Conservation (phyloP, 768 basidiomycete species). For the Amanita jacksonii region DNA sequence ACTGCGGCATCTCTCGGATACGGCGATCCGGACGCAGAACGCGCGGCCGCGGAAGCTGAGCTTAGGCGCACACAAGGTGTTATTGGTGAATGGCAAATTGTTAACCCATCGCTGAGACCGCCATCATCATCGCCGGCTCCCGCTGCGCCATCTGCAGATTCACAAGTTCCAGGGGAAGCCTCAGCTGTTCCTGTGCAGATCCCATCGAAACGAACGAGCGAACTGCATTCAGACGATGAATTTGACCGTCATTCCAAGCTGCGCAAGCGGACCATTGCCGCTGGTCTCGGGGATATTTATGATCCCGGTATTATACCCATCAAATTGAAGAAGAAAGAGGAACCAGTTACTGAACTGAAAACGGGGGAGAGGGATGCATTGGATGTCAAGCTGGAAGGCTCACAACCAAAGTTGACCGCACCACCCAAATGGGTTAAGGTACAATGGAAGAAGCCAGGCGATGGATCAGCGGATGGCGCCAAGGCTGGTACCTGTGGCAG, state of each 20-base stretch:
- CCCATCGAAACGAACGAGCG: conserved; percentile 29
- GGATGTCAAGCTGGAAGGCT: conserved; percentile 2
- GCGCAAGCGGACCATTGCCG: conserved; percentile 47
- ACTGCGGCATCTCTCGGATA: conserved; percentile 81
- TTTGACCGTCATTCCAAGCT: conserved; percentile 58
- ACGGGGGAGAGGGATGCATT: neutral
- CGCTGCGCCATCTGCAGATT: conserved; percentile 7
- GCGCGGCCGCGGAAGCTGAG: conserved; percentile 48
- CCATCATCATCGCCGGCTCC: conserved; percentile 14
- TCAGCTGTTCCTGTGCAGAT: conserved; percentile 14
- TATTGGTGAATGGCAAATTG: conserved; percentile 71
- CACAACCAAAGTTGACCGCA: conserved; percentile 9
- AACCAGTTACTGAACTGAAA: conserved; percentile 14
- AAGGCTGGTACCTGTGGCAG: neutral
- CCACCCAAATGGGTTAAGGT: conserved; percentile 26
- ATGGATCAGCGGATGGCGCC: neutral
- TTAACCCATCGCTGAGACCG: conserved; percentile 22
- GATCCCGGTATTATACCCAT: conserved; percentile 68
- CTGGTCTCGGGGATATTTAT: conserved; percentile 70
- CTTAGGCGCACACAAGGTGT: conserved; percentile 55
- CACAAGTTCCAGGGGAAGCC: conserved; percentile 8
- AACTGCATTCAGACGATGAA: conserved; percentile 33
- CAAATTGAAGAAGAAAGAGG: conserved; percentile 53
- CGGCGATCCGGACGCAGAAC: conserved; percentile 66
- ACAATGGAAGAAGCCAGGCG: conserved; percentile 23